Evolutionary conservation across 1,284 basidiomycete species (phyloP).

Genomic region (Polyporus tsugae): DNA sequence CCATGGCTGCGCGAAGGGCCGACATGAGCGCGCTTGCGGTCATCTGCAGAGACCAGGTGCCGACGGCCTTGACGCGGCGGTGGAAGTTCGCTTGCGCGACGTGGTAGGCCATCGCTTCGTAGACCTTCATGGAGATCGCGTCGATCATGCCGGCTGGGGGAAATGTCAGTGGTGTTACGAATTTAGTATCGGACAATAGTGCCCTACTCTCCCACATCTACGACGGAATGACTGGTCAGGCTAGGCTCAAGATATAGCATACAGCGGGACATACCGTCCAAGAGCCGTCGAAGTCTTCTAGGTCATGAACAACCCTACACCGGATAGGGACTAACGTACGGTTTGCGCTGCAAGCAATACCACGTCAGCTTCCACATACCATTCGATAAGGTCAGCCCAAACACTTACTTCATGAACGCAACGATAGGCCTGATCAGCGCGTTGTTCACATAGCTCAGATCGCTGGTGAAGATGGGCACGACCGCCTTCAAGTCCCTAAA

Average conservation of each 20-base stretch:
- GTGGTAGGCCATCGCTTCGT: conserved; percentile 92
- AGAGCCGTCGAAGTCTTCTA: conserved; percentile 86
- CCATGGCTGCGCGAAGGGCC: conserved; percentile 64
- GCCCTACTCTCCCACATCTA: conserved; percentile 87
- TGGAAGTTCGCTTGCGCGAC: conserved; percentile 90
- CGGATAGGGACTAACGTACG: conserved; percentile 92
- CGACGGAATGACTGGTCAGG: conserved; percentile 25
- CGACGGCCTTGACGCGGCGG: conserved; percentile 86
- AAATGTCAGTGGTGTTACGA: conserved; percentile 30
- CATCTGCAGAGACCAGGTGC: conserved; percentile 83
- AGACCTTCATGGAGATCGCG: conserved; percentile 82
- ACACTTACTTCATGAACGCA: conserved; percentile 93
- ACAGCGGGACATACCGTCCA: conserved; percentile 73
- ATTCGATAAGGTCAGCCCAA: neutral
- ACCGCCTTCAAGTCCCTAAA: conserved; percentile 97
- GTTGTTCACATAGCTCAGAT: conserved; percentile 92
- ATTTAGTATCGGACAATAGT: neutral
- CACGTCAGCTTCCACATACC: conserved; percentile 15
- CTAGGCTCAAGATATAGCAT: conserved; percentile 15
- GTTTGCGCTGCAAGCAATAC: conserved; percentile 70
- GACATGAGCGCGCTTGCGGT: conserved; percentile 72
- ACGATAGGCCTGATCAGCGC: conserved; percentile 98
- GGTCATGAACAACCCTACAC: conserved; percentile 83
- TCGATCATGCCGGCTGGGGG: conserved; percentile 81
- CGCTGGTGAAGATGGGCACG: conserved; percentile 89